Evolutionary conservation across 2,329 filamentous ascomycete genomes (phyloP).

Genomic region (Erysiphe pulchra): DNA sequence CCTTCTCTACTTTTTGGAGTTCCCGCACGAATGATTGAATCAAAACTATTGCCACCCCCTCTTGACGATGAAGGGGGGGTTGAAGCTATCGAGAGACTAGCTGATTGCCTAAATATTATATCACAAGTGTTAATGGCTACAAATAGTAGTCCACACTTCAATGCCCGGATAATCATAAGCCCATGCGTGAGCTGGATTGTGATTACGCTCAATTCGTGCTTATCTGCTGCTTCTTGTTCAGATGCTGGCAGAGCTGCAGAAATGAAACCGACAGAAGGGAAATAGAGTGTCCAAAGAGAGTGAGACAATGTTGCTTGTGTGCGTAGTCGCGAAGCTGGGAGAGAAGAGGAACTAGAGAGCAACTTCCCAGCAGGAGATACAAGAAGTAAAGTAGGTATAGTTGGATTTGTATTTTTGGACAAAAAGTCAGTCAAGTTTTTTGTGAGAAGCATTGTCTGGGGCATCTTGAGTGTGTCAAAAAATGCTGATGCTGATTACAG

Average conservation of each 20-base stretch:
- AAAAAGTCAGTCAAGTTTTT: constrained; percentile 39
- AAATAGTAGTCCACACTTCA: constrained; percentile 34
- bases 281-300: constrained; percentile 32
- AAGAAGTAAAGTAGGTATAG: constrained; percentile 32
- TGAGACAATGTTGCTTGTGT: constrained; percentile 38
- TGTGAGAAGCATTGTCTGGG: constrained; percentile 25
- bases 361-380: constrained; percentile 35
- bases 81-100: constrained; percentile 1
- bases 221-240: constrained; percentile 1
- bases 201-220: constrained; percentile 7
- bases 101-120: neutral
- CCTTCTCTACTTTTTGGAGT: constrained; percentile 12
- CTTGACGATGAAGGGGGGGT: constrained; percentile 7
- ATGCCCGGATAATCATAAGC: constrained; percentile 28
- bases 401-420: constrained; percentile 25
- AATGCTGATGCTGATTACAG: too few relatives aligned
- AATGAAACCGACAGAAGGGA: constrained; percentile 14
- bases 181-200: constrained; percentile 26
- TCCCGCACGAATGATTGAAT: constrained; percentile 6
- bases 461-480: constrained; percentile 2
- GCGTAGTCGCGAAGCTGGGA: constrained; percentile 29
- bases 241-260: constrained; percentile 18
- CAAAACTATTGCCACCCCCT: neutral
- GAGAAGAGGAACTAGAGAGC: constrained; percentile 31
- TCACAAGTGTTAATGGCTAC: constrained; percentile 27